These are phyloP conservation scores for Cucumis hystrix DNA, from an alignment of 306 rosid species.

Conservation along the genomic window DNA sequence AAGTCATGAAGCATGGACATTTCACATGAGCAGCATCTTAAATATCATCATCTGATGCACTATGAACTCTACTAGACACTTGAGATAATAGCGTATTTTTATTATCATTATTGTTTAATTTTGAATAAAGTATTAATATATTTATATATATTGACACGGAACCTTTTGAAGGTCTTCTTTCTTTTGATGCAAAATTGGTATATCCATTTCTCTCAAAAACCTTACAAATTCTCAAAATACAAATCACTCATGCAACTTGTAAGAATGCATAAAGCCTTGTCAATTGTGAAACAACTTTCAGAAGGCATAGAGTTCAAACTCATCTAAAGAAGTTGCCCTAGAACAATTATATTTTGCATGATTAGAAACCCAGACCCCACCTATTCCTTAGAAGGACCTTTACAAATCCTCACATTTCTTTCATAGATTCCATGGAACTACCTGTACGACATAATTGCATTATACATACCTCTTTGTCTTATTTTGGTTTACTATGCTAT, in stretches of 20 bases:
- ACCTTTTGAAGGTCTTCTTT: not conserved
- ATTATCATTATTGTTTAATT: not conserved
- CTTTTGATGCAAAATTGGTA: not conserved
- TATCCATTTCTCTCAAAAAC: not conserved
- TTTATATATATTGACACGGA: not conserved
- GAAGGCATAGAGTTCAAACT: not conserved
- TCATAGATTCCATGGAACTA: not conserved
- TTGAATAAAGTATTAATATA: not conserved
- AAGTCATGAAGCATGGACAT: not conserved
- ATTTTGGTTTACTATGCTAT: not conserved
- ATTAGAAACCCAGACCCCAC: not conserved
- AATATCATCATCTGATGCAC: not conserved
- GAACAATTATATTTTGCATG: not conserved
- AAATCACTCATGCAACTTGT: not conserved
- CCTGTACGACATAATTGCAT: not conserved
- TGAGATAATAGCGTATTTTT: not conserved
- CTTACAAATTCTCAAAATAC: not conserved
- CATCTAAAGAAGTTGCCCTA: not conserved
- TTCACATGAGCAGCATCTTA: not conserved
- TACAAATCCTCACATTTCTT: not conserved
- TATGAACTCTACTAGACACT: not conserved
- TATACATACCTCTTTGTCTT: not conserved
- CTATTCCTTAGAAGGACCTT: not conserved
- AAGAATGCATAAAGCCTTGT: not conserved
- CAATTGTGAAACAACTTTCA: not conserved